These are phyloP conservation scores for Penicillium antarcticum DNA, from an alignment of 495 filamentous ascomycete species.

Conservation along the genomic window DNA sequence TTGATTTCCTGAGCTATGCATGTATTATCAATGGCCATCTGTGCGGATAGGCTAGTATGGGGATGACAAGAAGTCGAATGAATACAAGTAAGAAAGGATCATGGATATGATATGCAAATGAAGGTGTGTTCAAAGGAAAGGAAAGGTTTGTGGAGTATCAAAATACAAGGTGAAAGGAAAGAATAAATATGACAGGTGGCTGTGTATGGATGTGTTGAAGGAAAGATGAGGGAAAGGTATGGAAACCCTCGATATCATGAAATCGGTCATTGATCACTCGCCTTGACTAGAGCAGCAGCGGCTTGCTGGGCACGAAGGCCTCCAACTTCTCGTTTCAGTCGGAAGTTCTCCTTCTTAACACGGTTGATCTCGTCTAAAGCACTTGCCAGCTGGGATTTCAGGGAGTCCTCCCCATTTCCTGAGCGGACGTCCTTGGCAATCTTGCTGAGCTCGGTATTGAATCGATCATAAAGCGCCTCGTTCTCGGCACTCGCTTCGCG, in stretches of 20 bases:
- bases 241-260: not conserved
- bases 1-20: constrained; percentile 29
- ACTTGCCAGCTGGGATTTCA: constrained; percentile 64
- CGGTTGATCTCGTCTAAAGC: constrained; percentile 64
- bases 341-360: constrained; percentile 76
- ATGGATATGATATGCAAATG: constrained; percentile 19
- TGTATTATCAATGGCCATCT: constrained; percentile 14
- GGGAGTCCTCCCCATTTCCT: constrained; percentile 69
- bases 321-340: constrained; percentile 58
- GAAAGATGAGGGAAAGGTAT: not conserved
- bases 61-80: constrained; percentile 20
- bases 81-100: constrained; percentile 18
- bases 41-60: constrained; percentile 10
- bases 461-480: constrained; percentile 87
- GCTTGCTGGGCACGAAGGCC: constrained; percentile 44
- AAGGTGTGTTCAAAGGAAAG: constrained; percentile 9
- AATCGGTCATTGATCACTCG: constrained; percentile 28
- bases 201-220: not conserved
- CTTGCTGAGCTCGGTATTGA: constrained; percentile 85
- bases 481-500: constrained; percentile 89
- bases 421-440: constrained; percentile 72
- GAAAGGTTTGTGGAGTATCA: constrained; percentile 17
- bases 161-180: constrained; percentile 11
- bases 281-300: constrained; percentile 35
- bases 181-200: constrained; percentile 2